Conservation (phyloP, 2,329 filamentous ascomycete species). For the Aspergillus jensenii region DNA sequence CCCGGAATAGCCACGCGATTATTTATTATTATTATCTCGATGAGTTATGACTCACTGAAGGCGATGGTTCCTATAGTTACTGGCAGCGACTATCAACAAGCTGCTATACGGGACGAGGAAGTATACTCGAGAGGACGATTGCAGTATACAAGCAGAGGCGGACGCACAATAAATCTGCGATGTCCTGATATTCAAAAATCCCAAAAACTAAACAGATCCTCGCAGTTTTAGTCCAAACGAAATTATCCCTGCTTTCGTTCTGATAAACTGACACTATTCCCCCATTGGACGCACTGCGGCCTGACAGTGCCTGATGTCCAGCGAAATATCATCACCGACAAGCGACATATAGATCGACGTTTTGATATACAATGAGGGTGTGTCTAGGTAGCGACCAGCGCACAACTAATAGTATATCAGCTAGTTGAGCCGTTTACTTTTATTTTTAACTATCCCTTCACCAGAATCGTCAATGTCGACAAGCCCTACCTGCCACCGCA, state of each 20-base stretch:
- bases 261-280: constrained; percentile 9
- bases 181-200: constrained; percentile 1
- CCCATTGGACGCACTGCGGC: constrained; percentile 24
- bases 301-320: constrained; percentile 25
- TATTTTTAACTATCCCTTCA: neutral
- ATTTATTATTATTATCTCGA: constrained; percentile 9
- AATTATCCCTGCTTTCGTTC: constrained; percentile 1
- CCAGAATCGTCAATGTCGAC: too few relatives aligned
- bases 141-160: neutral
- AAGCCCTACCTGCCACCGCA: neutral
- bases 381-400: neutral
- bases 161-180: constrained; percentile 11
- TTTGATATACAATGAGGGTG: neutral
- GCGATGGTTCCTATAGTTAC: constrained; percentile 2
- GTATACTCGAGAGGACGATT: neutral
- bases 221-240: neutral
- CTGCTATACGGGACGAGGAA: neutral
- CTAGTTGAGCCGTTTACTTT: neutral
- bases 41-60: constrained; percentile 6
- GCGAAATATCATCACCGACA: neutral
- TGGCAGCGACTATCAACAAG: neutral
- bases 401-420: neutral
- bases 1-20: constrained; percentile 4
- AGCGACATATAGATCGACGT: neutral
- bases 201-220: constrained; percentile 2